Conservation (phyloP, 805 yeast species). For the Teunomyces funiuensis region DNA sequence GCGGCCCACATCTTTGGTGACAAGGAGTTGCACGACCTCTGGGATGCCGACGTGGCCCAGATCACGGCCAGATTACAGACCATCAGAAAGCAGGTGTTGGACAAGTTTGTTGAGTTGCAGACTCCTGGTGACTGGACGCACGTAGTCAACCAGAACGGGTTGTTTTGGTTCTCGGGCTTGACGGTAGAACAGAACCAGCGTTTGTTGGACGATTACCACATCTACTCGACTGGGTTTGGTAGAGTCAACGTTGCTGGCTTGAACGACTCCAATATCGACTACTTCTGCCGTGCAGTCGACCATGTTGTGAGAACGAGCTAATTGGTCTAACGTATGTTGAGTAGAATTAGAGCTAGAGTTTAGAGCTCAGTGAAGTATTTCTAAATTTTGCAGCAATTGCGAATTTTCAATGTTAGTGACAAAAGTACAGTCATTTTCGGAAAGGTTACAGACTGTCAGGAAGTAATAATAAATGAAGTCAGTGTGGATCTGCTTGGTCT, state of each 20-base stretch:
- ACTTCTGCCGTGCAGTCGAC: slow-evolving; percentile 38
- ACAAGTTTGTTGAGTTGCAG: slow-evolving; percentile 28
- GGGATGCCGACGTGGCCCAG: slow-evolving; percentile 37
- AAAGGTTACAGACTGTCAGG: no score
- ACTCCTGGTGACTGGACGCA: slow-evolving; percentile 48
- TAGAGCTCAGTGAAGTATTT: no score
- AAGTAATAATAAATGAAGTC: no score
- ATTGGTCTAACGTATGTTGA: no score
- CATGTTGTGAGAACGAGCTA: slow-evolving; percentile 27
- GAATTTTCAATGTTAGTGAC: no score
- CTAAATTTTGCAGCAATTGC: no score
- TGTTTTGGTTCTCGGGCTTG: slow-evolving; percentile 47
- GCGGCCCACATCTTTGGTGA: slow-evolving; percentile 32
- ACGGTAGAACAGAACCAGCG: slow-evolving; percentile 30
- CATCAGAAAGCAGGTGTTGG: slow-evolving; percentile 29
- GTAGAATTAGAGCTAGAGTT: no score
- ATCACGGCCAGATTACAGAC: slow-evolving; percentile 31
- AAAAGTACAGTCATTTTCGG: no score
- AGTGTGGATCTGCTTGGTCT: no score
- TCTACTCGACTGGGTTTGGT: slow-evolving; percentile 39
- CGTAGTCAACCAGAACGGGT: slow-evolving; percentile 37
- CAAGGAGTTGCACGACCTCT: slow-evolving; percentile 22
- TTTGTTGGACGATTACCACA: slow-evolving; percentile 35
- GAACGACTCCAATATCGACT: slow-evolving; percentile 37
- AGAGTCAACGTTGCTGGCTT: slow-evolving; percentile 48